Conservation (phyloP, 768 basidiomycete genomes). For the Auriscalpium vulgare region DNA sequence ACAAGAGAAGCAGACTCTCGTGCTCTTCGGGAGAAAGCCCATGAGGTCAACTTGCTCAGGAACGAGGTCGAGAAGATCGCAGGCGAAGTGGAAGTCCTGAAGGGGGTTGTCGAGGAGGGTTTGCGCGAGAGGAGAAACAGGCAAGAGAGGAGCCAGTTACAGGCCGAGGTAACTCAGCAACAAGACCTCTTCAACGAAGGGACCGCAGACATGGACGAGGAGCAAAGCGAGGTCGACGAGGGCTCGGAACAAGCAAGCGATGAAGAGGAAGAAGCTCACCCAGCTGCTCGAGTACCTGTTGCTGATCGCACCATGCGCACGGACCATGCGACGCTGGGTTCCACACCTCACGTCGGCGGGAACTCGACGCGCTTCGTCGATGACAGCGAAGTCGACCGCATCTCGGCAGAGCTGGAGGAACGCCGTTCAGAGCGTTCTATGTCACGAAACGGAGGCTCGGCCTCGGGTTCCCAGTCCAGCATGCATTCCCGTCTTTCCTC, state of each 20-base stretch:
- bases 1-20: constrained; percentile 56
- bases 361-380: constrained; percentile 38
- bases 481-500: constrained; percentile 4
- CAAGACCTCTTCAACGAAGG: constrained; percentile 7
- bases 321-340: constrained; percentile 46
- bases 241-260: constrained; percentile 15
- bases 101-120: constrained; percentile 82
- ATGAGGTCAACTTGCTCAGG: constrained; percentile 60
- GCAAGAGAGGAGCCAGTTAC: constrained; percentile 34
- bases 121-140: constrained; percentile 57
- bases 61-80: constrained; percentile 76
- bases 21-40: constrained; percentile 48
- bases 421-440: constrained; percentile 43
- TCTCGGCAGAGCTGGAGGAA: constrained; percentile 60
- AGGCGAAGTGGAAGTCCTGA: constrained; percentile 80
- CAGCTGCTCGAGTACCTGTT: constrained; percentile 6
- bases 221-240: constrained; percentile 4
- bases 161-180: constrained; percentile 5
- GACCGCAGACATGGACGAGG: constrained; percentile 3
- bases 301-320: constrained; percentile 44
- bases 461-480: constrained; percentile 9
- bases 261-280: constrained; percentile 17
- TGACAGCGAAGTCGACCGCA: constrained; percentile 51
- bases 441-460: constrained; percentile 9
- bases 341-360: constrained; percentile 21